These are phyloP conservation scores for Protomyces inouyei DNA, from an alignment of 1,139 yeast genomes.

Conservation along the genomic window DNA sequence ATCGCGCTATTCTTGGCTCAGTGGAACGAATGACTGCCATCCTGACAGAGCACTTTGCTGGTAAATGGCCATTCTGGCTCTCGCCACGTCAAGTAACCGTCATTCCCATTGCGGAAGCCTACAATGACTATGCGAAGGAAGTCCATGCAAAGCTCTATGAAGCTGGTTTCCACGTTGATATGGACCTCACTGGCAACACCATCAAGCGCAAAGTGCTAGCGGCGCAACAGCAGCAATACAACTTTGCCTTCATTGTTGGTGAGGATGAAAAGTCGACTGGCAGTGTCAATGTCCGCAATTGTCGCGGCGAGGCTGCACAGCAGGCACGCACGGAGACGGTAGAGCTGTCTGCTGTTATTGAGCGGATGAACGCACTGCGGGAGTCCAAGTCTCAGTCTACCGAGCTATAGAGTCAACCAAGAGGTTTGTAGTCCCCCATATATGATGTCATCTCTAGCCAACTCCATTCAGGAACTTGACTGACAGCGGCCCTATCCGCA, in stretches of 20 bases:
- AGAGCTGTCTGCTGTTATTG: constrained; percentile 36
- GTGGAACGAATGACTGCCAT: constrained; percentile 89
- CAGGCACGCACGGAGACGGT: constrained; percentile 32
- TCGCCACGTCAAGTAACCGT: constrained; percentile 90
- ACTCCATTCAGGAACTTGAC: no score
- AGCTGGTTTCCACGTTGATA: constrained; percentile 62
- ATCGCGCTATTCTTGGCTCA: constrained; percentile 92
- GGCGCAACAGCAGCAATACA: constrained; percentile 75
- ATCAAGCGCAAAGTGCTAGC: constrained; percentile 74
- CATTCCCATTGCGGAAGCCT: constrained; percentile 68
- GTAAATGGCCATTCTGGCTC: constrained; percentile 98
- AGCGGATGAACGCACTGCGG: constrained; percentile 36
- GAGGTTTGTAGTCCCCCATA: no score
- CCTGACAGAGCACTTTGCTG: constrained; percentile 81
- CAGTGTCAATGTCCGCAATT: constrained; percentile 60
- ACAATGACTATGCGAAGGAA: constrained; percentile 52
- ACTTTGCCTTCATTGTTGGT: constrained; percentile 77
- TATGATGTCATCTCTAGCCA: no score
- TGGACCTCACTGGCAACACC: constrained; percentile 64
- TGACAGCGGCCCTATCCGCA: not conserved
- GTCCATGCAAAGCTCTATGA: constrained; percentile 51
- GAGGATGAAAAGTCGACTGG: constrained; percentile 68
- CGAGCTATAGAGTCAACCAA: constrained; percentile 14
- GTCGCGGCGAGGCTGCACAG: constrained; percentile 53
- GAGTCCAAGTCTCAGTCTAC: constrained; percentile 33